Percentiles rank a stretch among this genome's conserved stretches.
These are phyloP conservation scores for Ganoderma lingzhi DNA, from an alignment of 1,284 basidiomycete genomes.

Conservation along the genomic window DNA sequence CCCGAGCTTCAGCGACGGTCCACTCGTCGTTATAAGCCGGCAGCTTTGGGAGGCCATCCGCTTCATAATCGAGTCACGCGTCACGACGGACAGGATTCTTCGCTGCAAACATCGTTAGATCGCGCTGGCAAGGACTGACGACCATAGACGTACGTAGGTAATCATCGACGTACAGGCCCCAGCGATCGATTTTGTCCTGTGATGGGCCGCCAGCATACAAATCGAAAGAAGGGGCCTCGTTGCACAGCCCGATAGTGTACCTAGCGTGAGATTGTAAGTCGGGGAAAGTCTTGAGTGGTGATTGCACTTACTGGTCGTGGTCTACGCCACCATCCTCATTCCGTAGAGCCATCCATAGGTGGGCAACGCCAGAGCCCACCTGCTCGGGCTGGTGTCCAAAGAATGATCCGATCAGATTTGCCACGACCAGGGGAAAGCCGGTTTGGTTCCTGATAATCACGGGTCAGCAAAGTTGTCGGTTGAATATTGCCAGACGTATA, in stretches of 20 bases:
- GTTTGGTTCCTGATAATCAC: too few relatives aligned
- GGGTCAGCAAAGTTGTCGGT: too few relatives aligned
- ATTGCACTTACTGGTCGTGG: not conserved
- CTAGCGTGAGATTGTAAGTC: not conserved
- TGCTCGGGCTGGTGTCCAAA: not conserved
- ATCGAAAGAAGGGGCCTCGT: not conserved
- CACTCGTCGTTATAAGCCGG: not conserved
- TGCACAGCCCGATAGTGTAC: not conserved
- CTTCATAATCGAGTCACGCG: not conserved
- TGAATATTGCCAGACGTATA: too few relatives aligned
- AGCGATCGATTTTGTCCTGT: not conserved
- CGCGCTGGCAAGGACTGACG: not conserved
- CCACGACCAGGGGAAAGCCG: too few relatives aligned
- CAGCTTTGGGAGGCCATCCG: not conserved
- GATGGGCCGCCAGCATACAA: not conserved
- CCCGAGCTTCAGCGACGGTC: not conserved
- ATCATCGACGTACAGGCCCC: not conserved
- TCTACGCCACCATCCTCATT: not conserved
- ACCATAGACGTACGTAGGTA: not conserved
- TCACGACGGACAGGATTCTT: not conserved
- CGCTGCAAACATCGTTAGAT: not conserved
- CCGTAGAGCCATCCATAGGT: not conserved
- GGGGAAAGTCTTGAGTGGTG: not conserved
- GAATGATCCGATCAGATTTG: too few relatives aligned
- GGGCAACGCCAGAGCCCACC: not conserved